Percentiles rank a stretch among this genome's conserved stretches.
Evolutionary conservation across 2,329 filamentous ascomycete species (phyloP).

Genomic region (Rhynchosporium graminicola): DNA sequence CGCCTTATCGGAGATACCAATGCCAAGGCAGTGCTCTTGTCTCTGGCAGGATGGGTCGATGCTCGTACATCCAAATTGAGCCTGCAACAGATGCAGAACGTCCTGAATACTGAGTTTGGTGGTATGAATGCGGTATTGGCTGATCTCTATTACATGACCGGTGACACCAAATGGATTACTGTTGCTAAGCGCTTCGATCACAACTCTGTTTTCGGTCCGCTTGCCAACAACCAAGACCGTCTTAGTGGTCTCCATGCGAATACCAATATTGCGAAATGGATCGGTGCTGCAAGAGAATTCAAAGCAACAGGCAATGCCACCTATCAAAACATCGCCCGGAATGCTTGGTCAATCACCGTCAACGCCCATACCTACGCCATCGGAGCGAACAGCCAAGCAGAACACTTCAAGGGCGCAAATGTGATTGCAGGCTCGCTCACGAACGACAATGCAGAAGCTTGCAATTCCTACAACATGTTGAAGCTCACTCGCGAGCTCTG

Average conservation of each 20-base stretch:
- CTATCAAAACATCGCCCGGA: background rate
- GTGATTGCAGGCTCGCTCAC: background rate
- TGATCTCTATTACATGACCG: background rate
- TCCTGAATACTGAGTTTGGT: background rate
- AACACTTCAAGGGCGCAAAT: background rate
- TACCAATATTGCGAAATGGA: conserved; percentile 9
- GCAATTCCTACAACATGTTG: conserved; percentile 13
- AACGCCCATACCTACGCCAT: conserved; percentile 11
- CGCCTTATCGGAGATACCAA: background rate
- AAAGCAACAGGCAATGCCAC: conserved; percentile 4
- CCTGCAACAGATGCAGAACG: background rate
- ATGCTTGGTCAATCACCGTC: conserved; percentile 1
- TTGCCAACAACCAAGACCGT: background rate
- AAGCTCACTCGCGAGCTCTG: conserved; percentile 4
- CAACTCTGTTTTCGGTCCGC: background rate
- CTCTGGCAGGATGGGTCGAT: background rate
- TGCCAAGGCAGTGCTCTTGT: background rate
- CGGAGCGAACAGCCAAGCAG: conserved; percentile 11
- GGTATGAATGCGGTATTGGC: background rate
- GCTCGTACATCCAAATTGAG: background rate
- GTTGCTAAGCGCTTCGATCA: background rate
- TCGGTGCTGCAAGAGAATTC: conserved; percentile 7
- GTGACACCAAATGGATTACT: background rate
- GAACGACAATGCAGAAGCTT: background rate
- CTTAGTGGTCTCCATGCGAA: conserved; percentile 10